Conservation (phyloP, 306 rosid genomes). For the Vigna mungo region DNA sequence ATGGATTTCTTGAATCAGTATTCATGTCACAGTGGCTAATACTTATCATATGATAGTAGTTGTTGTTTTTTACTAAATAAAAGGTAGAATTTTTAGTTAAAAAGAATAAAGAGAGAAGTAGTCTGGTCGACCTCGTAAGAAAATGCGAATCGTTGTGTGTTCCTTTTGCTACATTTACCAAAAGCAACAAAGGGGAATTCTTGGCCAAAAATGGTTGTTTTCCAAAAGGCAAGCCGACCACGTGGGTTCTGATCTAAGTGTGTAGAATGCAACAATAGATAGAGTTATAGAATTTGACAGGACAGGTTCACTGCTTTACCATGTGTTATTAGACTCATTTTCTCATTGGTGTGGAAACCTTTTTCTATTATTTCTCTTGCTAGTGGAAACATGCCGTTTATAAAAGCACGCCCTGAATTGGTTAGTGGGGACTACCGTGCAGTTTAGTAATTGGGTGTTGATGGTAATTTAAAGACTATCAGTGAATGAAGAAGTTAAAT, state of each 20-base stretch:
- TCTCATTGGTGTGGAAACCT: neutral
- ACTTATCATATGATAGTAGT: no score
- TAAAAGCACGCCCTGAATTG: conserved; percentile 18
- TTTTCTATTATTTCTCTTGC: conserved; percentile 8
- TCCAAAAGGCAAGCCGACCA: conserved; percentile 3
- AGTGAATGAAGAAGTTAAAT: neutral
- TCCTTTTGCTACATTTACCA: neutral
- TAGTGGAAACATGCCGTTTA: conserved; percentile 45
- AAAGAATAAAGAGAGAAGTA: neutral
- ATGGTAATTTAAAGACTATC: neutral
- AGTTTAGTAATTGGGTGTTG: neutral
- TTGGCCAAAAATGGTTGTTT: conserved; percentile 36
- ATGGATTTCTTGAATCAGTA: no score
- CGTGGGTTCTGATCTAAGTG: conserved; percentile 26
- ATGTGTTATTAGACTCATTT: conserved; percentile 24
- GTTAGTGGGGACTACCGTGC: conserved; percentile 29
- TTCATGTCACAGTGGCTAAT: no score
- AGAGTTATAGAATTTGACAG: neutral
- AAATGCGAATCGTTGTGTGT: neutral
- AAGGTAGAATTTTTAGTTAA: no score
- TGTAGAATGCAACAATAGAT: conserved; percentile 7
- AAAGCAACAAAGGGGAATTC: neutral
- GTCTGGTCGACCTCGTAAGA: neutral
- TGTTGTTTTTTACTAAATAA: neutral
- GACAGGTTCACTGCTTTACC: conserved; percentile 31